Conservation (phyloP, 1,284 basidiomycete species). For the Leccinum insigne region DNA sequence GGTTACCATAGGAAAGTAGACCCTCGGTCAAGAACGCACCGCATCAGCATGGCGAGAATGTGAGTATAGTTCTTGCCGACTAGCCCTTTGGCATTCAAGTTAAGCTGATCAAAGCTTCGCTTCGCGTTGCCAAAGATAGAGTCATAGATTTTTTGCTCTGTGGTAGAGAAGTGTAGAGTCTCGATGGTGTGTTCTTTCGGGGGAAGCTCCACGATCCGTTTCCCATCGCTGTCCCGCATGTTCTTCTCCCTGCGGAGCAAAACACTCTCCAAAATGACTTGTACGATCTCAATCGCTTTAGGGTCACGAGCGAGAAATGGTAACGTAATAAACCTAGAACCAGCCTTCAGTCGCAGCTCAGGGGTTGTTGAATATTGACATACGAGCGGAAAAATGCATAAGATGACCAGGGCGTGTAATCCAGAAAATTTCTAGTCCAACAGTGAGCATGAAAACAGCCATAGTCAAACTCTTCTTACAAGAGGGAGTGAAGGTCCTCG, state of each 20-base stretch:
- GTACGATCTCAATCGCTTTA: slow-evolving; percentile 91
- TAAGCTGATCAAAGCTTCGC: slow-evolving; percentile 71
- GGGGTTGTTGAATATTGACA: slow-evolving; percentile 22
- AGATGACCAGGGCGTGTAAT: slow-evolving; percentile 91
- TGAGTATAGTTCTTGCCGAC: slow-evolving; percentile 87
- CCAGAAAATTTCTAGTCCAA: slow-evolving; percentile 74
- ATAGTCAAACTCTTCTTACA: slow-evolving; percentile 48
- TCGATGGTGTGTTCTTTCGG: slow-evolving; percentile 77
- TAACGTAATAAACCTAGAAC: slow-evolving; percentile 77
- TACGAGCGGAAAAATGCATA: slow-evolving; percentile 86
- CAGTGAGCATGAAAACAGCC: slow-evolving; percentile 7
- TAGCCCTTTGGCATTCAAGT: slow-evolving; percentile 61
- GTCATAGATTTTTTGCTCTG: slow-evolving; percentile 84
- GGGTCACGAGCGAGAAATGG: slow-evolving; percentile 88
- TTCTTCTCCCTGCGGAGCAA: slow-evolving; percentile 94
- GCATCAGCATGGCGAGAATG: slow-evolving; percentile 91
- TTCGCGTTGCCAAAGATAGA: slow-evolving; percentile 71
- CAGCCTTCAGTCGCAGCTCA: slow-evolving; percentile 1
- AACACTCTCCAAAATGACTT: slow-evolving; percentile 88
- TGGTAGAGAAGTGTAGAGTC: slow-evolving; percentile 70
- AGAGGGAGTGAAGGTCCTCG: slow-evolving; percentile 89
- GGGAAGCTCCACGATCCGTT: slow-evolving; percentile 88
- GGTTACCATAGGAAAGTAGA: background rate
- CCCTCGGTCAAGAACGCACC: slow-evolving; percentile 40
- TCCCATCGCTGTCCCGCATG: slow-evolving; percentile 89